These are phyloP conservation scores for Candida michaelii DNA, from an alignment of 805 yeast species.

Conservation along the genomic window DNA sequence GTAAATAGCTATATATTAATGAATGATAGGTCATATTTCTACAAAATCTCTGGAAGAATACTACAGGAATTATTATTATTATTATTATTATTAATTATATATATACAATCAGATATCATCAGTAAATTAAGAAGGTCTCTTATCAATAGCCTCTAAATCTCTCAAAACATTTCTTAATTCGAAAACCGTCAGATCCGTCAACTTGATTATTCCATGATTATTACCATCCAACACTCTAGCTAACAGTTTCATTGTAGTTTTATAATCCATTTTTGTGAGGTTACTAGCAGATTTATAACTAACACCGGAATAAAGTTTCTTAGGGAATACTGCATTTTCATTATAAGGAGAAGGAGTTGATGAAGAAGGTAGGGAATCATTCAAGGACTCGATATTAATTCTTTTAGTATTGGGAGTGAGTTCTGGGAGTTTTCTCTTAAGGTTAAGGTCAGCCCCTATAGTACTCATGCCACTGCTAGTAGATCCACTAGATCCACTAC, in stretches of 20 bases:
- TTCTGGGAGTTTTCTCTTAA: neutral
- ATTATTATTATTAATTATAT: too few species aligned
- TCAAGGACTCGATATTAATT: conserved; percentile 7
- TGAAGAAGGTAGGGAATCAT: conserved; percentile 19
- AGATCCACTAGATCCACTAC: neutral
- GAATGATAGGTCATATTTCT: neutral
- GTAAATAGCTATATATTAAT: conserved; percentile 2
- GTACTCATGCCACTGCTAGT: too few species aligned
- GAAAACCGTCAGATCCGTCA: conserved; percentile 20
- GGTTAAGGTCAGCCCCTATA: too few species aligned
- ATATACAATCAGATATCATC: neutral
- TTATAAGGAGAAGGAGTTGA: conserved; percentile 14
- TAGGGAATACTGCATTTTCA: conserved; percentile 3
- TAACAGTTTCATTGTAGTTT: conserved; percentile 14
- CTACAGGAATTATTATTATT: too few species aligned
- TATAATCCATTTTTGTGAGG: conserved; percentile 9
- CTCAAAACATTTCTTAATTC: conserved; percentile 28
- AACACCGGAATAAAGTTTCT: conserved; percentile 11
- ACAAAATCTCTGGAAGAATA: too few species aligned
- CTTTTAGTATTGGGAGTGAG: neutral
- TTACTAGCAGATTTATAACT: conserved; percentile 11
- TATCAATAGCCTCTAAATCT: conserved; percentile 4
- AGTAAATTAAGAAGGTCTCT: neutral
- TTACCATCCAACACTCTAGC: conserved; percentile 22
- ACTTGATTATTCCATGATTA: conserved; percentile 18